Evolutionary conservation across 2,329 filamentous ascomycete genomes (phyloP).

Genomic region (Phyllosticta citriasiana): DNA sequence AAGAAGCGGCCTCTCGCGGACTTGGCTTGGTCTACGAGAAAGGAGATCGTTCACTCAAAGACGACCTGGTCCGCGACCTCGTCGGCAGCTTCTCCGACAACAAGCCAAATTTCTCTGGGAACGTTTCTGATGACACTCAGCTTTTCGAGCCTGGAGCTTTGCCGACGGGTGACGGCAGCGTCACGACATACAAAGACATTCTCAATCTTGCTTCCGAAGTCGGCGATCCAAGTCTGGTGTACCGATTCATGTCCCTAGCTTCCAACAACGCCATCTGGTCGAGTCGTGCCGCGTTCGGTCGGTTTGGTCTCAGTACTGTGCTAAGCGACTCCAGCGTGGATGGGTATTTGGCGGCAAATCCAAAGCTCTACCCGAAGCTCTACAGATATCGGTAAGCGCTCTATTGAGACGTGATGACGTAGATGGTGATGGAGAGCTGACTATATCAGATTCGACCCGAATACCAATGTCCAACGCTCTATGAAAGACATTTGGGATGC

Average conservation of each 20-base stretch:
- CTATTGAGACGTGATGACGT: neutral
- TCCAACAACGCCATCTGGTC: slow-evolving; percentile 96
- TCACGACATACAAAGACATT: slow-evolving; percentile 97
- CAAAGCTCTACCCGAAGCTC: slow-evolving; percentile 89
- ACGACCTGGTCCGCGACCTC: slow-evolving; percentile 75
- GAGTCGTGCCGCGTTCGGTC: slow-evolving; percentile 88
- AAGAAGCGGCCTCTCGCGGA: slow-evolving; percentile 87
- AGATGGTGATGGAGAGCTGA: slow-evolving; percentile 12
- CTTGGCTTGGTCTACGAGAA: slow-evolving; percentile 90
- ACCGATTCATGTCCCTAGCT: slow-evolving; percentile 96
- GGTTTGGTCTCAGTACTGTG: slow-evolving; percentile 86
- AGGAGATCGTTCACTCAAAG: slow-evolving; percentile 69
- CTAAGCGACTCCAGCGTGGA: slow-evolving; percentile 70
- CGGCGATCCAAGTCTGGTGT: slow-evolving; percentile 90
- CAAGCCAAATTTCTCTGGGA: slow-evolving; percentile 57
- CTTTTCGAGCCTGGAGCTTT: slow-evolving; percentile 85
- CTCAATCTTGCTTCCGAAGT: slow-evolving; percentile 93
- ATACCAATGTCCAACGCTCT: slow-evolving; percentile 79
- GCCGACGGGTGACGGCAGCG: slow-evolving; percentile 79
- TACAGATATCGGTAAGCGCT: slow-evolving; percentile 61
- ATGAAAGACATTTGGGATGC: slow-evolving; percentile 99
- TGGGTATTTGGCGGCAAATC: slow-evolving; percentile 64
- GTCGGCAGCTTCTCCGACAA: slow-evolving; percentile 77
- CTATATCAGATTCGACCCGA: slow-evolving; percentile 65
- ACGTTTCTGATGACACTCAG: slow-evolving; percentile 83